A percentile compares a stretch with the other conserved stretches of the same genome.
Evolutionary conservation across 2,329 filamentous ascomycete genomes (phyloP).

Genomic region (Trichophyton verrucosum): DNA sequence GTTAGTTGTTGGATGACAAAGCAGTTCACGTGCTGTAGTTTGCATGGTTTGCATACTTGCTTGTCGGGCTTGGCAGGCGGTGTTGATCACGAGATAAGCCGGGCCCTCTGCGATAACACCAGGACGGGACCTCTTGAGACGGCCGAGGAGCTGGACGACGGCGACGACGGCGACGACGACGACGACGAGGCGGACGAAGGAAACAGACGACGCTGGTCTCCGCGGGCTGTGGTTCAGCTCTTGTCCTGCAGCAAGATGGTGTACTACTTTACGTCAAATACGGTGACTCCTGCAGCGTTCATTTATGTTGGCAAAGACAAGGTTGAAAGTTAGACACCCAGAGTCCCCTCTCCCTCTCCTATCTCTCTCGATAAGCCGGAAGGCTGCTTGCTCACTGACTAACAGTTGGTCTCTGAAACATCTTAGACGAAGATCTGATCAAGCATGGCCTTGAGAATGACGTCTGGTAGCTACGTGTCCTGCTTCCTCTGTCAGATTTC

Average conservation of each 20-base stretch:
- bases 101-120: background rate
- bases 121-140: too few species aligned
- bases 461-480: slow-evolving; percentile 54
- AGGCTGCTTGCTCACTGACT: background rate
- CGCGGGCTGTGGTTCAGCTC: background rate
- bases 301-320: slow-evolving; percentile 99
- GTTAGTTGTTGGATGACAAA: background rate
- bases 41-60: too few species aligned
- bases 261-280: slow-evolving; percentile 85
- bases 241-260: slow-evolving; percentile 51
- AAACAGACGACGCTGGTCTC: background rate
- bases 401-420: slow-evolving; percentile 7
- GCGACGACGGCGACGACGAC: background rate
- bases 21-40: background rate
- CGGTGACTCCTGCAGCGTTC: slow-evolving; percentile 67
- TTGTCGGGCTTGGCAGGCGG: background rate
- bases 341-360: background rate
- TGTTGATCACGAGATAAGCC: background rate
- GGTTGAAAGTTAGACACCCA: slow-evolving; percentile 65
- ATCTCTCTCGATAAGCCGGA: slow-evolving; percentile 4
- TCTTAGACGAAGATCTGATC: slow-evolving; percentile 85
- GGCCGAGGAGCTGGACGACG: background rate
- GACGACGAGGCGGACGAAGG: background rate
- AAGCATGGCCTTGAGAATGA: slow-evolving; percentile 90
- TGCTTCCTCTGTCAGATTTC: background rate